These are phyloP conservation scores for Potentilla sterilis DNA, from an alignment of 306 rosid genomes.

Conservation along the genomic window DNA sequence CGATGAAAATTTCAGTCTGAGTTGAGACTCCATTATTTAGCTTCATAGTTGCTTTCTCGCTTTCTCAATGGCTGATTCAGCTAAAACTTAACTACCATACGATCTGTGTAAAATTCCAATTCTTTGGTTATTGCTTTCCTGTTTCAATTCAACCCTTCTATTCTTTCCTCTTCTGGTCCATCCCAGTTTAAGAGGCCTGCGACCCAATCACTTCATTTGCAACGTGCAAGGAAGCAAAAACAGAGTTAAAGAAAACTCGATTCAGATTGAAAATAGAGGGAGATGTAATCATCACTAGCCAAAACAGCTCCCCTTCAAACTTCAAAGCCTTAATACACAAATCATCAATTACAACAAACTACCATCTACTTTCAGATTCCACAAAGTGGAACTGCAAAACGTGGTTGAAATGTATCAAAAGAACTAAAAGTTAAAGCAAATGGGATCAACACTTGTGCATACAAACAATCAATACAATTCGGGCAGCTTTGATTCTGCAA, in stretches of 20 bases:
- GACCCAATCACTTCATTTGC: not conserved
- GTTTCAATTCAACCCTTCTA: not conserved
- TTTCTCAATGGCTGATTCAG: not conserved
- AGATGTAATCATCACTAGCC: not conserved
- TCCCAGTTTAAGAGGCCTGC: not conserved
- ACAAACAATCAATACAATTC: constrained; percentile 12
- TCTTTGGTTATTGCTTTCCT: not conserved
- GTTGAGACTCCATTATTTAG: not conserved
- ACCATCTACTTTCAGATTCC: constrained; percentile 2
- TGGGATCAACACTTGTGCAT: not conserved
- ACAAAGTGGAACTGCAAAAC: not conserved
- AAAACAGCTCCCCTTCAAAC: not conserved
- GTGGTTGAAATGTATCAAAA: not conserved
- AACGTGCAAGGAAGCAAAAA: not conserved
- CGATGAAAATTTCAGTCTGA: too few species aligned
- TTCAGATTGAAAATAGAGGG: not conserved
- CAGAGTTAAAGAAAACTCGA: not conserved
- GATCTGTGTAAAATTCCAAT: not conserved
- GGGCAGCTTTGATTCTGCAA: not conserved
- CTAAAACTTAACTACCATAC: not conserved
- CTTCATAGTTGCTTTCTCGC: not conserved
- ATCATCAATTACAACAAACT: constrained; percentile 9
- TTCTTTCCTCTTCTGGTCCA: not conserved
- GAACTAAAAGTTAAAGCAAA: not conserved
- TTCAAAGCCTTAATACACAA: constrained; percentile 1